These are phyloP conservation scores for Phlebiopsis flavidoalba DNA, from an alignment of 768 basidiomycete species.

Conservation along the genomic window DNA sequence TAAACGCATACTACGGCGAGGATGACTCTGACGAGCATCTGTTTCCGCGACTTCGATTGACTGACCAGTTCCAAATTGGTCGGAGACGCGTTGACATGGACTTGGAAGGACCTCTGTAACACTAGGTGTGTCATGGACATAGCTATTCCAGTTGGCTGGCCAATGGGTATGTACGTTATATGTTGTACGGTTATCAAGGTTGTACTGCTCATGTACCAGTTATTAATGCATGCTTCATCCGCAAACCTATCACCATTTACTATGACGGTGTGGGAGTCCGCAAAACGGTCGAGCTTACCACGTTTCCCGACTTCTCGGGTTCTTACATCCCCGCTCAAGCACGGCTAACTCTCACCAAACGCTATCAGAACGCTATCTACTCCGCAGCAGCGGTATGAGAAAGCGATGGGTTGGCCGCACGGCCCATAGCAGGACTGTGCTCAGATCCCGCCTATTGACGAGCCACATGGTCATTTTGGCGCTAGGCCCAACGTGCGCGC, in stretches of 20 bases:
- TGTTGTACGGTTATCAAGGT: not conserved
- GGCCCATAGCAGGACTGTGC: not conserved
- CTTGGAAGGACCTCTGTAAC: conserved; percentile 1
- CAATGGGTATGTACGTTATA: not conserved
- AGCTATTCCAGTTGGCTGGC: not conserved
- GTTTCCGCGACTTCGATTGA: too few relatives aligned
- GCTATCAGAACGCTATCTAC: too few relatives aligned
- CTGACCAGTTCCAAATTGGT: not conserved
- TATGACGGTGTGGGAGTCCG: not conserved
- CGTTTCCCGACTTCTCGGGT: not conserved
- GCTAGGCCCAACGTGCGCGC: conserved; percentile 1
- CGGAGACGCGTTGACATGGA: not conserved
- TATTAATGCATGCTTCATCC: too few relatives aligned
- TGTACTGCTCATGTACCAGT: not conserved
- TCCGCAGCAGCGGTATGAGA: too few relatives aligned
- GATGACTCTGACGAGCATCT: not conserved
- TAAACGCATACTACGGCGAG: not conserved
- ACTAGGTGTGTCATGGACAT: not conserved
- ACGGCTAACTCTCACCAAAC: too few relatives aligned
- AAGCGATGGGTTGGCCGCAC: not conserved
- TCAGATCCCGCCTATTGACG: not conserved
- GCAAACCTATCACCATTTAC: too few relatives aligned
- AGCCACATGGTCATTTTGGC: not conserved
- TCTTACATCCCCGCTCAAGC: not conserved
- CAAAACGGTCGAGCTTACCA: not conserved